Evolutionary conservation across 768 basidiomycete species (phyloP).

Genomic region (Clathrus columnatus): DNA sequence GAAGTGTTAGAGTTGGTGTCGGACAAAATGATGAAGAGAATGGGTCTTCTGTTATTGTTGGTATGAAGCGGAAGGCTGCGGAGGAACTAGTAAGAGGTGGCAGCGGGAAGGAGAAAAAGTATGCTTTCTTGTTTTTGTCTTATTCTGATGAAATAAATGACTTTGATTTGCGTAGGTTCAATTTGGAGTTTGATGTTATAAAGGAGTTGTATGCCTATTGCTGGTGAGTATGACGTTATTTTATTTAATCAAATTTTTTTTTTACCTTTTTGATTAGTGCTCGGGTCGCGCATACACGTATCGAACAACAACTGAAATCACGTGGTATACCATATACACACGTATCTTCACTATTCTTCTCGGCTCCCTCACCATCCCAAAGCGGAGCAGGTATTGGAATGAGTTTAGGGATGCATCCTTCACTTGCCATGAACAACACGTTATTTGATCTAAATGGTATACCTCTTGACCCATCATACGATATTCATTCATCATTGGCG

Average conservation of each 20-base stretch:
- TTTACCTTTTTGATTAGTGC: conserved; percentile 42
- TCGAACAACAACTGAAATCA: conserved; percentile 80
- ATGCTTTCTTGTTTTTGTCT: neutral
- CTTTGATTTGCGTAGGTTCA: conserved; percentile 33
- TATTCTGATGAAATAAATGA: neutral
- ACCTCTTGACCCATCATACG: neutral
- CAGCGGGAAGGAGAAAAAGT: conserved; percentile 1
- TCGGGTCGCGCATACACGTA: conserved; percentile 80
- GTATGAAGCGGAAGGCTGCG: conserved; percentile 3
- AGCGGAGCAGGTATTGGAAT: conserved; percentile 28
- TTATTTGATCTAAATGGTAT: no score
- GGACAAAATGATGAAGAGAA: conserved; percentile 11
- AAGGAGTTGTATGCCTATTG: conserved; percentile 81
- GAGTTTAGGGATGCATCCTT: neutral
- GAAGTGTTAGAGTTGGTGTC: conserved; percentile 24
- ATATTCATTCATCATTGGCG: conserved; percentile 63
- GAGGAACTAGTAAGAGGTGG: neutral
- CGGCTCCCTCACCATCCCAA: conserved; percentile 29
- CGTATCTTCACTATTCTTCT: conserved; percentile 46
- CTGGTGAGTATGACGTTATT: conserved; percentile 43
- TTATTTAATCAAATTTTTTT: neutral
- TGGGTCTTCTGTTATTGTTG: neutral
- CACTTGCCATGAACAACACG: no score
- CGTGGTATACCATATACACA: conserved; percentile 71
- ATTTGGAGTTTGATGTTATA: conserved; percentile 62